Base-by-base conservation (phyloP, 306 rosid genomes). In the Glycine latifolia region DNA sequence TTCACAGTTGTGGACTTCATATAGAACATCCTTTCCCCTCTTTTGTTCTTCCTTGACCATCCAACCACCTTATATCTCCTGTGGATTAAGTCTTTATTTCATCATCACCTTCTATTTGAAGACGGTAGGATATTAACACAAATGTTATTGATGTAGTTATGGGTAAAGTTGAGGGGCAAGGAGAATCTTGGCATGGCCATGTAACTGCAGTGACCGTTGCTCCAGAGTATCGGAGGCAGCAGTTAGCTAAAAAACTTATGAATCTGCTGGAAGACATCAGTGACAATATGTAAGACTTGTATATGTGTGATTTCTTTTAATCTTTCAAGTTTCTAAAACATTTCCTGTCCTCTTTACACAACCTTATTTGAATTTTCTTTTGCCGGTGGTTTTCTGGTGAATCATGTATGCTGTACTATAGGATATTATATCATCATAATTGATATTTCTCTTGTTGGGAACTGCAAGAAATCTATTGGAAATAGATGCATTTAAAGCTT, bases 121-220 rank as follows among this genome's bases (percentile, higher is more conserved):
- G 67, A 37, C 16, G 69, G 5, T 44, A 7, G 37, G 44, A 31
- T 44, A 26, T 49, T 49, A 56, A 83, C 17, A 60, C 77, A 35
- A 43, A 13, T 70, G 20, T 48, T 76, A 31, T 68, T 43, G 9
- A 37, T 90, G 88, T 86, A 96, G 99, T 96, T 75, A 96, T 96
- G 99, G 99, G 99, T 65, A 96, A 96, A 82, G 99, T 93, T 66
- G 99, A 96, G 85, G 99, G 99, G 71, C 99, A 93, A 91, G 99
- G 99, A 70, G 99, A 96, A 76, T 93, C 94, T 52, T 96, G 99
- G 98, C 99, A 96, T 82, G 99, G 99, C 35, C 99, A 96, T 72
- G 98, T 96, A 66, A 96, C 99, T 52, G 98, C 99, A 0, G 97
- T 96, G 31, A 92, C 97, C 6, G 97, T 96, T 78, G 89, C 97